Evolutionary conservation across 106 monocot genomes (phyloP).

Genomic region (Platanthera zijinensis): DNA sequence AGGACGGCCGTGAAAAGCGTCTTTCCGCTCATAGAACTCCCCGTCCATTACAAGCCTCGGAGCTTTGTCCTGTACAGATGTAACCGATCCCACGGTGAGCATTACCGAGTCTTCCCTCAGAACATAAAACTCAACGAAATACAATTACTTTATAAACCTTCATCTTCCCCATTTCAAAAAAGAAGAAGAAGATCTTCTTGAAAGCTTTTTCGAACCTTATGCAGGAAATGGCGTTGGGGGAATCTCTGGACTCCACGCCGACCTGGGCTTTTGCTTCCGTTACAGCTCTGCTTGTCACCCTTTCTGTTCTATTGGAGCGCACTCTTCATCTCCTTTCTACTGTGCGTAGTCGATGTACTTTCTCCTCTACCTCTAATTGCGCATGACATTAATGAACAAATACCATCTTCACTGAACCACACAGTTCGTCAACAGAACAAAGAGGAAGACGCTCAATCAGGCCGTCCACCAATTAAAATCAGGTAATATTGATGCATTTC

Average conservation of each 20-base stretch:
- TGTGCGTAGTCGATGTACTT: background rate
- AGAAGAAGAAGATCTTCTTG: too few species aligned
- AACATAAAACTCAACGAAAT: too few species aligned
- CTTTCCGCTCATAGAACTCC: too few species aligned
- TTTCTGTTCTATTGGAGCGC: slow-evolving; percentile 19
- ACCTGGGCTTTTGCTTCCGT: slow-evolving; percentile 31
- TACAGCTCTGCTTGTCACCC: slow-evolving; percentile 12
- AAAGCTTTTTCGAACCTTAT: too few species aligned
- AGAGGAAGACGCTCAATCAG: slow-evolving; percentile 13
- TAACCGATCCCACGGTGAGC: too few species aligned
- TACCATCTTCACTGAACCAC: background rate
- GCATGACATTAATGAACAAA: background rate
- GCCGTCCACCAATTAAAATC: slow-evolving; percentile 18
- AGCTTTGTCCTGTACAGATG: too few species aligned
- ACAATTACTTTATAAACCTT: too few species aligned
- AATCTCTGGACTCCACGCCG: slow-evolving; percentile 18
- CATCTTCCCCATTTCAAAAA: too few species aligned
- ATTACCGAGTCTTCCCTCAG: too few species aligned
- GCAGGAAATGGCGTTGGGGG: slow-evolving; percentile 3
- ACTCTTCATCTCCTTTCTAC: slow-evolving; percentile 10
- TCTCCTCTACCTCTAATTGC: background rate
- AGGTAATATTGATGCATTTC: slow-evolving; percentile 5
- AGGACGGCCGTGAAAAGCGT: too few species aligned
- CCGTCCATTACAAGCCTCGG: too few species aligned
- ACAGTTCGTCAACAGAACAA: slow-evolving; percentile 16